phyloP scores from a whole-genome alignment of 805 yeast species.

The Sugiyamaella marilandica region DNA sequence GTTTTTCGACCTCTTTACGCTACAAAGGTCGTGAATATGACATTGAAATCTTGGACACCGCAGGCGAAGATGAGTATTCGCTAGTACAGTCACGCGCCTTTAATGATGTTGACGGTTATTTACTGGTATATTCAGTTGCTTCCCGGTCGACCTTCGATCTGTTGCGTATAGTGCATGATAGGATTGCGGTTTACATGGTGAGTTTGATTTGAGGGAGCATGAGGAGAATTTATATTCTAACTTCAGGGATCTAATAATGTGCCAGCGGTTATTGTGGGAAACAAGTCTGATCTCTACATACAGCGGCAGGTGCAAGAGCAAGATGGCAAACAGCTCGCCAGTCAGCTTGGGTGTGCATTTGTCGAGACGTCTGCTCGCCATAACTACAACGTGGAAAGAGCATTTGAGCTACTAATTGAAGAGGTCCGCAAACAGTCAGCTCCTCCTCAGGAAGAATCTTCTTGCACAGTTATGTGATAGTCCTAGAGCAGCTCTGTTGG shows the following conservation, averaged over 20 bases:
- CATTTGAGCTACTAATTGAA: slow-evolving; percentile 56
- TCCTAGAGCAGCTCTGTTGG: neutral
- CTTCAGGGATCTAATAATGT: slow-evolving; percentile 52
- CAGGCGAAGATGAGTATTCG: slow-evolving; percentile 88
- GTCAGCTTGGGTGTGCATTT: slow-evolving; percentile 62
- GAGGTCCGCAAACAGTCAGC: slow-evolving; percentile 48
- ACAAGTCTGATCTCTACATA: slow-evolving; percentile 63
- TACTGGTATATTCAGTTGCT: slow-evolving; percentile 76
- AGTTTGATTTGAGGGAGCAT: neutral
- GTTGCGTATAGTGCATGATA: slow-evolving; percentile 72
- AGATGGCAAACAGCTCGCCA: slow-evolving; percentile 61
- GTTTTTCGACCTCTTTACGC: slow-evolving; percentile 63
- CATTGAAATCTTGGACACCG: slow-evolving; percentile 84
- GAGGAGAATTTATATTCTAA: neutral
- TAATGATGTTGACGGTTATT: slow-evolving; percentile 78
- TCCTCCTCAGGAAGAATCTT: slow-evolving; percentile 8
- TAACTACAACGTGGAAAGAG: slow-evolving; percentile 57
- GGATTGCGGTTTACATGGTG: slow-evolving; percentile 55
- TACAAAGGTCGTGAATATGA: slow-evolving; percentile 71
- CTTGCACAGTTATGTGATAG: slow-evolving; percentile 9
- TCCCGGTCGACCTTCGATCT: slow-evolving; percentile 74
- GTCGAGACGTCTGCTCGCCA: slow-evolving; percentile 82
- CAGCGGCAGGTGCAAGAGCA: slow-evolving; percentile 54
- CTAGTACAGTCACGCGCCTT: slow-evolving; percentile 73
- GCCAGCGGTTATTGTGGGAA: slow-evolving; percentile 76